phyloP scores from a whole-genome alignment of 2,329 filamentous ascomycete genomes.

The Ciborinia camelliae region DNA sequence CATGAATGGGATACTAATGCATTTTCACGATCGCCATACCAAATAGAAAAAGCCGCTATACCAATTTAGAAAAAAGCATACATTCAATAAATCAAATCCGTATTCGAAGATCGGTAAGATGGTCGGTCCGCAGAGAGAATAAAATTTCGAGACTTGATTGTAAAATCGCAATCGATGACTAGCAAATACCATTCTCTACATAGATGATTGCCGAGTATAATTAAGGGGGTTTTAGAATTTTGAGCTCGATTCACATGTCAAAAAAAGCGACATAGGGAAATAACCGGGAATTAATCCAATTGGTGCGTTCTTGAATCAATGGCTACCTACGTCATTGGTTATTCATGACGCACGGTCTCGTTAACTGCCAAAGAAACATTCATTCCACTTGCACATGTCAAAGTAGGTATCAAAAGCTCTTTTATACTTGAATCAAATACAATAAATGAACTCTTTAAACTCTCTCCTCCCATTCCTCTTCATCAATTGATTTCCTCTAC shows the following conservation, averaged over 20 bases:
- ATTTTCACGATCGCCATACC: background rate
- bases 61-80: background rate
- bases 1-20: background rate
- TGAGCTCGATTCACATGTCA: background rate
- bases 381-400: constrained; percentile 9
- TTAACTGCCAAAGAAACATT: background rate
- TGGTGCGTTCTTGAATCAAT: background rate
- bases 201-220: background rate
- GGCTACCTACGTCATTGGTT: background rate
- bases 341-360: background rate
- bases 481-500: background rate
- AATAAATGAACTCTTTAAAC: too few relatives aligned
- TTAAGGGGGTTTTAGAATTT: background rate
- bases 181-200: too few relatives aligned
- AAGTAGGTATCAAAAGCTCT: background rate
- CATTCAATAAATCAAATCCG: background rate
- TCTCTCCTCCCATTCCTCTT: too few relatives aligned
- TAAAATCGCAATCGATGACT: background rate
- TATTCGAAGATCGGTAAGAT: background rate
- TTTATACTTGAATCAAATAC: too few relatives aligned
- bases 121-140: background rate
- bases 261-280: background rate
- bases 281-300: background rate
- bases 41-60: too few relatives aligned
- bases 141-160: background rate